Conservation (phyloP, 371 early-diverging fungal genomes). For the Zancudomyces culisetae region DNA sequence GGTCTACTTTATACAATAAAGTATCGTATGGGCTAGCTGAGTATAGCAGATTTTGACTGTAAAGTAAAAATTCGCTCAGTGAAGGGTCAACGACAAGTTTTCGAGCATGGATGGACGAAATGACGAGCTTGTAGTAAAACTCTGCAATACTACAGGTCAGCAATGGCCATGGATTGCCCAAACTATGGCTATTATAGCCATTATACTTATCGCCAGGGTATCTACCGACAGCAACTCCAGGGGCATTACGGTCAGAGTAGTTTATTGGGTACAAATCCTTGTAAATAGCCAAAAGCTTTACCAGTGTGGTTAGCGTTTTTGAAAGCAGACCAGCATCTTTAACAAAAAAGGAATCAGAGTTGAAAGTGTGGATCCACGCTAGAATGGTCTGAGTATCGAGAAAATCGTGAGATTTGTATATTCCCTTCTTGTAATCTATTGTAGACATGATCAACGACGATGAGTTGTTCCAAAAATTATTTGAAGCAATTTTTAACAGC, state of each 20-base stretch:
- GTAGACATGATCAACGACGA: conserved; percentile 23
- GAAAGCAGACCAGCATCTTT: too few species aligned
- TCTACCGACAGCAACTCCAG: conserved; percentile 40
- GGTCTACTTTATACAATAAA: conserved; percentile 6
- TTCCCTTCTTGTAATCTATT: conserved; percentile 18
- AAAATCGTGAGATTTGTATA: conserved; percentile 22
- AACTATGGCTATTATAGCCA: conserved; percentile 24
- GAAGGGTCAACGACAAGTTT: conserved; percentile 18
- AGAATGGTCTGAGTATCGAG: conserved; percentile 42
- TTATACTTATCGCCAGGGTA: conserved; percentile 56
- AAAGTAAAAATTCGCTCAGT: conserved; percentile 25
- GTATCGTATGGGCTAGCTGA: not conserved
- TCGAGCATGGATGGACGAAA: conserved; percentile 5
- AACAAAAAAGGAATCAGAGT: not conserved
- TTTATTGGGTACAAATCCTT: conserved; percentile 33
- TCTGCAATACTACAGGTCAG: conserved; percentile 42
- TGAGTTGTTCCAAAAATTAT: conserved; percentile 26
- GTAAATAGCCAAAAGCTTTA: conserved; percentile 25
- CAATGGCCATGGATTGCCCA: conserved; percentile 59
- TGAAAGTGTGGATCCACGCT: conserved; percentile 30
- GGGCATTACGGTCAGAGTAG: conserved; percentile 5
- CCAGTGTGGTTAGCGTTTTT: conserved; percentile 33
- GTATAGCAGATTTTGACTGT: not conserved
- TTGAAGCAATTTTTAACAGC: conserved; percentile 9
- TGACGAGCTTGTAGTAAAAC: conserved; percentile 29